Conservation (phyloP, 2,329 filamentous ascomycete genomes). For the Eutypella sp. region DNA sequence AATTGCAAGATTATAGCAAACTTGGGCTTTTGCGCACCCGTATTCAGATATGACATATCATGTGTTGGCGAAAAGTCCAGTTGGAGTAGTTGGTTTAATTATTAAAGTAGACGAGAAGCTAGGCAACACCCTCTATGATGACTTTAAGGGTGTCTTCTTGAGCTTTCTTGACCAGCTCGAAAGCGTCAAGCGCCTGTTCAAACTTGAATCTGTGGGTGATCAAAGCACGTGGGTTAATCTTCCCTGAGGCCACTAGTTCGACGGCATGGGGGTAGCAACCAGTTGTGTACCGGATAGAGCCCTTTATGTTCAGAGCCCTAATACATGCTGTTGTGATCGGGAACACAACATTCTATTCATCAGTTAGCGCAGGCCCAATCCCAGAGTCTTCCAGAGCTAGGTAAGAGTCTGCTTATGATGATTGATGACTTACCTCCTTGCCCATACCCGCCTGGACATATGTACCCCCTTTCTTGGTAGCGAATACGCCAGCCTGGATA, state of each 20-base stretch:
- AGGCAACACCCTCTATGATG: constrained; percentile 15
- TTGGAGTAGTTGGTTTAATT: too few species aligned
- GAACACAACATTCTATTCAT: constrained; percentile 39
- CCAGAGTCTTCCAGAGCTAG: neutral
- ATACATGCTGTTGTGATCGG: constrained; percentile 46
- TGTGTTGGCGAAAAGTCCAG: too few species aligned
- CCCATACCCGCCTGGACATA: constrained; percentile 50
- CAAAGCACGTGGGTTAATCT: constrained; percentile 31
- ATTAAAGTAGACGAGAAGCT: too few species aligned
- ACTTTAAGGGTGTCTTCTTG: constrained; percentile 18
- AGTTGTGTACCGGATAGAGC: constrained; percentile 45
- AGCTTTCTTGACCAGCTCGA: constrained; percentile 12
- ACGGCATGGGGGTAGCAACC: constrained; percentile 47
- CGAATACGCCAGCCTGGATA: constrained; percentile 42
- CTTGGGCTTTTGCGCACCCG: too few species aligned
- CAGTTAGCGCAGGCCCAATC: neutral
- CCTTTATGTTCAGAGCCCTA: constrained; percentile 42
- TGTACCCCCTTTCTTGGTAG: constrained; percentile 40
- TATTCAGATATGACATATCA: too few species aligned
- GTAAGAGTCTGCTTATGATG: neutral
- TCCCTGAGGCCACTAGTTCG: constrained; percentile 43
- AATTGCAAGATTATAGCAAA: too few species aligned
- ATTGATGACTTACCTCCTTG: constrained; percentile 26
- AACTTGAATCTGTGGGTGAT: constrained; percentile 33
- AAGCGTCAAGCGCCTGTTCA: constrained; percentile 13